These are phyloP conservation scores for Bothriochloa decipiens DNA, from an alignment of 176 grass and related monocot species.

Conservation along the genomic window DNA sequence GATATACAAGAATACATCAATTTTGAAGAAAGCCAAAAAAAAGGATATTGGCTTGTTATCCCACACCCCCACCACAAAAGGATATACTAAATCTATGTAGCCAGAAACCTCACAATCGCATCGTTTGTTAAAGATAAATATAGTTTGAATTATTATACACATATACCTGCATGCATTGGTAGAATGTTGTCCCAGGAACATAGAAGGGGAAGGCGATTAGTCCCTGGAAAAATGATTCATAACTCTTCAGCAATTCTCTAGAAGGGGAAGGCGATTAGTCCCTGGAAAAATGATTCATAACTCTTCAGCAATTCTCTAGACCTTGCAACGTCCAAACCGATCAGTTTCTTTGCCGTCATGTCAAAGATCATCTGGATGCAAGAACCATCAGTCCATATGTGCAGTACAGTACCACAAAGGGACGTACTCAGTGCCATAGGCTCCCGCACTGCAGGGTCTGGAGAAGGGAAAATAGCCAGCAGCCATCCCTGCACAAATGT, in stretches of 20 bases:
- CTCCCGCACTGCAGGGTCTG: too few relatives aligned
- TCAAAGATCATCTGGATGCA: constrained; percentile 7
- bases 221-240: too few relatives aligned
- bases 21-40: too few relatives aligned
- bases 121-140: not conserved
- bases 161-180: constrained; percentile 19
- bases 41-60: too few relatives aligned
- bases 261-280: constrained; percentile 21
- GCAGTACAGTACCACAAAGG: too few relatives aligned
- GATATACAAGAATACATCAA: too few relatives aligned
- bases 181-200: constrained; percentile 22
- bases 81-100: not conserved
- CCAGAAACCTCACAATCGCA: not conserved
- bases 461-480: too few relatives aligned
- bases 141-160: not conserved
- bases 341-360: constrained; percentile 2
- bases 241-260: too few relatives aligned
- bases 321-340: not conserved
- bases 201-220: too few relatives aligned
- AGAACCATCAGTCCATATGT: not conserved
- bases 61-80: too few relatives aligned
- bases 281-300: not conserved
- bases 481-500: too few relatives aligned
- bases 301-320: not conserved
- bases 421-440: too few relatives aligned